Percentiles rank a stretch among this genome's conserved stretches.
These are phyloP conservation scores for Schoenoplectus tabernaemontani DNA, from an alignment of 202 grass and related monocot genomes.

Conservation along the genomic window DNA sequence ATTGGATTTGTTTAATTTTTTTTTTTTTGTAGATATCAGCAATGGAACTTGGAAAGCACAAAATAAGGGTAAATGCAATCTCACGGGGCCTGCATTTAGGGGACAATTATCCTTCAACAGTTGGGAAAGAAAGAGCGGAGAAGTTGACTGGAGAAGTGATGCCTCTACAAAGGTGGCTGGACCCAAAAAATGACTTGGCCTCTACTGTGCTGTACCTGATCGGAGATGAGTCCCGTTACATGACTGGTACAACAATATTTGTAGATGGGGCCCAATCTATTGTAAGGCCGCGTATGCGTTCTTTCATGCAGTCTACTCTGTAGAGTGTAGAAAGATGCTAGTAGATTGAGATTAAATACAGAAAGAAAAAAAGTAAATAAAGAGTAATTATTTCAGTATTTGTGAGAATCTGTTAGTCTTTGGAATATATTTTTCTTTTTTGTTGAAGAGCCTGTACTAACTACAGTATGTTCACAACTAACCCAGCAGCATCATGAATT, in stretches of 20 bases:
- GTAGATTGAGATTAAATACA: too few species aligned
- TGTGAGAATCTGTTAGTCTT: too few species aligned
- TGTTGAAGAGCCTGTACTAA: too few species aligned
- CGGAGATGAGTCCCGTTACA: conserved; percentile 70
- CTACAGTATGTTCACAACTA: too few species aligned
- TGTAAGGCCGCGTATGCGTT: conserved; percentile 66
- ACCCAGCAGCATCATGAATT: too few species aligned
- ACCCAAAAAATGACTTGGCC: conserved; percentile 71
- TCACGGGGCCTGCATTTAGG: conserved; percentile 62
- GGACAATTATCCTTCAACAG: conserved; percentile 48
- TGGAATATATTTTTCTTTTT: too few species aligned
- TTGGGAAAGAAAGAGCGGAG: conserved; percentile 51
- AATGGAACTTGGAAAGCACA: conserved; percentile 91
- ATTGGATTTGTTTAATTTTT: background rate
- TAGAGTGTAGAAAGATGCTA: too few species aligned
- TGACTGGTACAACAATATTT: conserved; percentile 76
- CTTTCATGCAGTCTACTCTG: conserved; percentile 46
- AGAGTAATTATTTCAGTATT: too few species aligned
- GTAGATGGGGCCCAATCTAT: conserved; percentile 89
- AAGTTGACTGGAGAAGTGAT: conserved; percentile 40
- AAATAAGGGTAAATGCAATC: conserved; percentile 69
- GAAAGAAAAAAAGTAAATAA: too few species aligned
- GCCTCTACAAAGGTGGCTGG: conserved; percentile 69
- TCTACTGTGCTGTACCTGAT: conserved; percentile 71
- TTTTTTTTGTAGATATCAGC: conserved; percentile 49